Evolutionary conservation across 345 rosid genomes (phyloP), one percentile per base, ranked within the genome.

Genomic region (Pistacia vera): DNA sequence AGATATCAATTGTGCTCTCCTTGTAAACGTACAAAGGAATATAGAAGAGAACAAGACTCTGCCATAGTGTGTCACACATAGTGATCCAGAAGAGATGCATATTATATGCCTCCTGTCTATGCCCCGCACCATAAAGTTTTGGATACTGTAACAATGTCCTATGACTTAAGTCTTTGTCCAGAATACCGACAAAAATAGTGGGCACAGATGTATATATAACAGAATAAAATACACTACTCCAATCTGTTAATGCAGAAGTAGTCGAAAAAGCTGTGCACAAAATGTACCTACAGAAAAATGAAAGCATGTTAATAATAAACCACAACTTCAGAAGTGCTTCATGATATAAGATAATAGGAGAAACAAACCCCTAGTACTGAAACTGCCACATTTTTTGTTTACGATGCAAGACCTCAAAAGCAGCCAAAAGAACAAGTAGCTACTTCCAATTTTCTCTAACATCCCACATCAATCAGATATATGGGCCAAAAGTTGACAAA

Each of bases 191-290:
- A 59, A 92, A 72, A 59, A 92, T 83, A 11, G 97, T 92, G n/a
- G 97, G 97, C 65, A 88, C 74, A 60, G 97, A 90, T 41, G 97
- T 92, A 79, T 92, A 92, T 63, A 90, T 79, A 58, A 92, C 89
- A 62, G 97, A 92, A 78, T 90, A 90, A 56, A 92, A 88, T 68
- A 92, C 90, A 83, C 94, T 92, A 63, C 94, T 92, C 97, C 92
- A 92, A 77, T 92, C 97, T 14, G 94, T 92, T 78, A 92, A 78
- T 35, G 97, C 97, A 49, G 94, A 88, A 73, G 97, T 92, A 1
- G 94, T 87, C 68, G 94, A 87, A 82, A 88, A 92, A 64, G 88
- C 97, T 33, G 97, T 88, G 83, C 65, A 86, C 75, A 87, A 83
- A 77, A 92, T 90, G 80, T 87, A 92, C 97, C 97, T 92, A 83